Base-by-base conservation (phyloP, 805 yeast genomes). In the Candida fluviatilis region DNA sequence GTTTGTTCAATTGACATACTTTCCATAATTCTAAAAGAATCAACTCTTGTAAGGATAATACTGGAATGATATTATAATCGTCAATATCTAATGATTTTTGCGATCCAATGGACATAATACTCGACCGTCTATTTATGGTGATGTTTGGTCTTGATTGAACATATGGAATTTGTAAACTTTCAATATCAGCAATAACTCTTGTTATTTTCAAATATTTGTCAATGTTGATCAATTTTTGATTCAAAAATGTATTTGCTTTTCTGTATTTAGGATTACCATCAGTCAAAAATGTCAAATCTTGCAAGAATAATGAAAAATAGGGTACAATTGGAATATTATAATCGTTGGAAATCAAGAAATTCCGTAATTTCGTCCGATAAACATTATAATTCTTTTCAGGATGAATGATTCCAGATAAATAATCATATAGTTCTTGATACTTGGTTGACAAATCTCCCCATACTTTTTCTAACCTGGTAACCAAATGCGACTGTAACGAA, bases 241-340 rank as follows among this genome's bases (percentile, higher is more conserved):
- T 71, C 50, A 77, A 63, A 50, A 76, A 76, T 4, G 66, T 73
- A 43, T 78, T 76, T 4, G 82, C 80, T 43, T 69, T 75, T 54
- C 90, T 68, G 54, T 66, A 80, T 49, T 78, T 81, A 28, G 83
- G 73, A 53, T 84, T 84, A n/a, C 93, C 91, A 48, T 85, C 95
- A 36, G 80, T 74, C n/a, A 84, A 78, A 61, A 84, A 84, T 0
- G 90, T 84, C 50, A 85, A 66, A 58, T 85, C 95, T 58, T 83
- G 93, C 32, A 85, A 62, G 55, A 82, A 84, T 38, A 85, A 61
- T 33, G 84, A 80, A 40, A 84, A 71, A 54, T 84, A 85, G 13
- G 95, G 95, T 26, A 85, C 90, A 15, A 78, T 73, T 0, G 90
- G 88, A 15, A 79, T 64, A 41, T 64, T 73, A 55, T 61, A 60